Evolutionary conservation across 768 basidiomycete species (phyloP), one percentile per base, ranked within the genome.

Genomic region (Pisolithus tinctorius): DNA sequence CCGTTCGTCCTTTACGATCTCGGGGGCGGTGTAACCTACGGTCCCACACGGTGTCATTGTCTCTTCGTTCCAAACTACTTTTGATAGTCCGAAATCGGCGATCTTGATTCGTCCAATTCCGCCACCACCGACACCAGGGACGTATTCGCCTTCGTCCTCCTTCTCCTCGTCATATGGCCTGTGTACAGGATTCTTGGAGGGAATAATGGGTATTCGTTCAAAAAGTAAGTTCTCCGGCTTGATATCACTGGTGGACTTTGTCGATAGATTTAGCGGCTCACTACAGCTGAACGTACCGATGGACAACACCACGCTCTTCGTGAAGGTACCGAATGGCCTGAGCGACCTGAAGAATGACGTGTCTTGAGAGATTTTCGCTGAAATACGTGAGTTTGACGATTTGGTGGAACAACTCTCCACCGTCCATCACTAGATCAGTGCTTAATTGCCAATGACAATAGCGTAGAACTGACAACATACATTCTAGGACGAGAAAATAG

Each of bases 11-110:
- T 97, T 98, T 60, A 99, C 96, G 55, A 99, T 99, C 71, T 99
- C 96, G 5, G 96, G 96, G 6, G 96, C 96, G 2, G 96, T 99
- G 69, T 99, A 99, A 20, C 96, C 96, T 30, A 99, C 95, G 3
- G 96, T 99, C n/a, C 96, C 96, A 62, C 96, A 99, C 20, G 96
- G 96, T 13, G 96, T 99, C 88, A 91, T 94, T 6, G 96, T 99
- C 64, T 97, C 86, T 63, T 98, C 96, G 64, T 95, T 88, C 96
- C 96, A 99, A 4, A 99, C 92, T 49, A 98, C 86, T 71, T 99
- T 99, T 55, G 86, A 89, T 44, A 99, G 75, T 31, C 96, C 96
- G 63, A 99, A 99, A 68, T 99, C 96, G 52, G 96, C 96, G 53
- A 99, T 96, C 75, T 98, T 99, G 68, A 99, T 93, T 38, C 84